phyloP scores from a whole-genome alignment of 495 filamentous ascomycete genomes.

The Aspergillus cavernicola region DNA sequence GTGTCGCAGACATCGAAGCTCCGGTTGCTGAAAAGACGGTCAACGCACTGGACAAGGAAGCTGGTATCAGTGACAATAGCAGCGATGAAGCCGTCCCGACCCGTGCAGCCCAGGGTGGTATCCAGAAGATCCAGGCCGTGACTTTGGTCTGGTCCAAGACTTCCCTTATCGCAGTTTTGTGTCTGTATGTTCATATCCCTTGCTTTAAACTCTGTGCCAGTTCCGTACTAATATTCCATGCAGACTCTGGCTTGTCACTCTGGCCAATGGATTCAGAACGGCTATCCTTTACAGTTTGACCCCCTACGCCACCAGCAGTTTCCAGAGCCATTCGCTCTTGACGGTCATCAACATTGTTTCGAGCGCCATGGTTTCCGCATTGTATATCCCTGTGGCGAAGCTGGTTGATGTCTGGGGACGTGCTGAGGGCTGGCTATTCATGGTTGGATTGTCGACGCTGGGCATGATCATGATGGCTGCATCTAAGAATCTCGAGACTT shows the following conservation, averaged over 20 bases:
- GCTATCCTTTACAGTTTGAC: constrained; percentile 3
- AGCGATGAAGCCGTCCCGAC: background rate
- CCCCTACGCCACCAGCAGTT: constrained; percentile 2
- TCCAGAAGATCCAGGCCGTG: constrained; percentile 8
- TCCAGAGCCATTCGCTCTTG: constrained; percentile 3
- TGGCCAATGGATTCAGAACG: background rate
- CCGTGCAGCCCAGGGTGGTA: background rate
- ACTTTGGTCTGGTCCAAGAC: constrained; percentile 3
- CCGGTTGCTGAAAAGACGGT: background rate
- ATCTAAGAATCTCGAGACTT: constrained; percentile 1
- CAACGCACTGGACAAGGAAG: constrained; percentile 2
- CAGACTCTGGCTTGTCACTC: constrained; percentile 3
- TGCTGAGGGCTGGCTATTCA: constrained; percentile 1
- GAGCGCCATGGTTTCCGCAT: background rate
- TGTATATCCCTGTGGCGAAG: constrained; percentile 5
- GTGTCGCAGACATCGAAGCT: background rate
- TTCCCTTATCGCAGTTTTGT: background rate
- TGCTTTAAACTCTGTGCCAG: background rate
- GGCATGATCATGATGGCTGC: constrained; percentile 6
- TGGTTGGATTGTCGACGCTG: background rate
- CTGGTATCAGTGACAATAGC: background rate
- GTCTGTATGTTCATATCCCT: background rate
- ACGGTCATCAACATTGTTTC: constrained; percentile 1
- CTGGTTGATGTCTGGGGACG: background rate
- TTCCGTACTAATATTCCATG: background rate